Evolutionary conservation across 306 rosid genomes (phyloP), one percentile per base, ranked within the genome.

Genomic region (Gastrolobium villosum): DNA sequence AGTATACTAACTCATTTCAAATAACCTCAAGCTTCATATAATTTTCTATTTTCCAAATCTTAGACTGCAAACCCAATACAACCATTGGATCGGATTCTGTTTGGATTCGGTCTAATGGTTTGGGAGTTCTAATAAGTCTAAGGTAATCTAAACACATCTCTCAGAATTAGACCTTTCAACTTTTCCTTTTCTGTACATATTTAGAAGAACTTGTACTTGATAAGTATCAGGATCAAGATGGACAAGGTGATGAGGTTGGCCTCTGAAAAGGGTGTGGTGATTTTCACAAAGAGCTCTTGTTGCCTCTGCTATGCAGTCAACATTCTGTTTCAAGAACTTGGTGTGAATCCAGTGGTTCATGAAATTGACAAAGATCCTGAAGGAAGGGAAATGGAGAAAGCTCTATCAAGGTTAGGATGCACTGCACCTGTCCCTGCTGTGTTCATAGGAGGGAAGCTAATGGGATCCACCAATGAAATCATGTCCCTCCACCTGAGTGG

Each of bases 401-500:
- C 97, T 40, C 90, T 96, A 2, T 4, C 49, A 67, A 89, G 87
- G 93, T 10, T 90, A 72, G 98, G 98, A 0, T 88, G 93, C 37
- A 73, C 81, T 52, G 76, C 88, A 2, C 92, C 99, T 1, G 85
- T 96, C 6, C 99, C 99, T 0, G 97, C 96, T 0, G 98, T 96
- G 46, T 96, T 96, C 97, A 96, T 96, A 7, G 98, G 89, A 34
- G 99, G 99, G 64, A 74, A 72, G 70, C 76, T 96, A 13, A 82
- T 74, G 26, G 99, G 99, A 48, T 96, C 98, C 62, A 96, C 99
- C 43, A 96, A 96, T 66, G 98, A 96, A 84, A 84, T 96, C 86
- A 93, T 96, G 99, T 96, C 99, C 20, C 94, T 90, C 55, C 99
- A 96, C 88, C 90, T 96, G 35, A 84, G 93, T 48, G 98, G 99